Conservation (phyloP, 2,329 filamentous ascomycete species). For the Epichloe coenophiala region DNA sequence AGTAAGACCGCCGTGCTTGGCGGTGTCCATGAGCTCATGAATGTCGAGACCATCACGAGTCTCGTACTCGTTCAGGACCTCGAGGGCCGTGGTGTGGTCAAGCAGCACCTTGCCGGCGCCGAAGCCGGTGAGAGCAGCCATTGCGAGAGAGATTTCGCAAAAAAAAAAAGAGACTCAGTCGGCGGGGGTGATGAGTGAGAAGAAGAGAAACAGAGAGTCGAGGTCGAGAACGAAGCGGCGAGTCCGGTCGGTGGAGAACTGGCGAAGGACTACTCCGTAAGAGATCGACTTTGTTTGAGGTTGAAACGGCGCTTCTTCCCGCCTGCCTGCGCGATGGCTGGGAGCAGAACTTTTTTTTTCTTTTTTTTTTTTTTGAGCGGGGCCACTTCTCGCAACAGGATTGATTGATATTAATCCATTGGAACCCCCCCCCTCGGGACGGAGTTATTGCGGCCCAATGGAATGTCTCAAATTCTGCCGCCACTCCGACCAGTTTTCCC, state of each 20-base stretch:
- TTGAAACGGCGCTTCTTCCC: conserved; percentile 38
- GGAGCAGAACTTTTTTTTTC: too few relatives aligned
- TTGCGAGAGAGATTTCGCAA: conserved; percentile 26
- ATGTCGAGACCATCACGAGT: conserved; percentile 77
- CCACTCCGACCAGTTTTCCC: too few relatives aligned
- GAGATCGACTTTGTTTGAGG: conserved; percentile 21
- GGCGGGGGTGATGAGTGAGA: conserved; percentile 8
- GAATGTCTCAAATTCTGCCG: too few relatives aligned
- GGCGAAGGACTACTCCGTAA: conserved; percentile 6
- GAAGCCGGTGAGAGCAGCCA: conserved; percentile 48
- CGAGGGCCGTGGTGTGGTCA: conserved; percentile 62
- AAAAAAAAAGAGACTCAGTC: background rate
- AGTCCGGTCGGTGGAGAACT: conserved; percentile 13
- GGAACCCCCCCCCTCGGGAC: too few relatives aligned
- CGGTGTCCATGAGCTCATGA: conserved; percentile 77
- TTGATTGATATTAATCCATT: too few relatives aligned
- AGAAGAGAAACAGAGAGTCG: conserved; percentile 15
- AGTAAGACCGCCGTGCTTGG: conserved; percentile 82
- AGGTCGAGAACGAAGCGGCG: conserved; percentile 30
- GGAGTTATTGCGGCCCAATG: too few relatives aligned
- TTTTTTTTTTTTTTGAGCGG: too few relatives aligned
- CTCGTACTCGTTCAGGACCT: conserved; percentile 70
- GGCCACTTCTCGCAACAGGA: too few relatives aligned
- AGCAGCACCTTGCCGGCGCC: conserved; percentile 46
- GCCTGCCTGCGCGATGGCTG: conserved; percentile 3